Conservation (phyloP, 2,329 filamentous ascomycete species). For the Aureobasidium zeae region DNA sequence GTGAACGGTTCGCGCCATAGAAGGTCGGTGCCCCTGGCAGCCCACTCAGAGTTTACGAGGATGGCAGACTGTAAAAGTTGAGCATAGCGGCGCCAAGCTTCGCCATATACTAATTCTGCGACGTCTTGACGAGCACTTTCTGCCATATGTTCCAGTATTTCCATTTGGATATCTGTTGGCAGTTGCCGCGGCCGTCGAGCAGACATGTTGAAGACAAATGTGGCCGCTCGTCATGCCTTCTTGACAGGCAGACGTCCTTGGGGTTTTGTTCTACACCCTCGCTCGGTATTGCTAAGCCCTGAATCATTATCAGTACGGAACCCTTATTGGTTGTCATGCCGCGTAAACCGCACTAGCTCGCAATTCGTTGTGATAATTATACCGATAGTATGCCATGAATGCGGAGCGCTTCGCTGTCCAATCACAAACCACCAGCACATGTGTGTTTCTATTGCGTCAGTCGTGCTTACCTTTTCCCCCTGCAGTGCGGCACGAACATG, state of each 20-base stretch:
- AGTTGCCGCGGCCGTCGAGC: background rate
- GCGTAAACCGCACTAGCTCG: no score
- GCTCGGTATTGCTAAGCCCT: no score
- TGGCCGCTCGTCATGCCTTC: no score
- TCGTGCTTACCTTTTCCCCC: no score
- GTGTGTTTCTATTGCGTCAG: background rate
- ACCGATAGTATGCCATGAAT: no score
- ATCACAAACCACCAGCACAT: background rate
- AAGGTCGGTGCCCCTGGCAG: background rate
- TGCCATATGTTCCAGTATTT: background rate
- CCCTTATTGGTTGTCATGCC: no score
- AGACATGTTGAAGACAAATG: background rate
- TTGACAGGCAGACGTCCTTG: no score
- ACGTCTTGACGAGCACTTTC: conserved; percentile 4
- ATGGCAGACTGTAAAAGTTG: background rate
- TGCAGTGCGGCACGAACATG: background rate
- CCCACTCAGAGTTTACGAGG: background rate
- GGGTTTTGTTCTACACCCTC: no score
- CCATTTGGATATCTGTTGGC: background rate
- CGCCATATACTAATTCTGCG: background rate
- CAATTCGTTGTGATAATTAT: no score
- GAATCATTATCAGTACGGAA: no score
- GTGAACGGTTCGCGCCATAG: conserved; percentile 7
- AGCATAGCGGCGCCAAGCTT: conserved; percentile 9
- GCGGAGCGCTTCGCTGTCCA: conserved; percentile 3